Percentiles rank a stretch among this genome's conserved stretches.
Conservation (phyloP, 2,329 filamentous ascomycete genomes). For the Fusarium neocosmosporiellum region DNA sequence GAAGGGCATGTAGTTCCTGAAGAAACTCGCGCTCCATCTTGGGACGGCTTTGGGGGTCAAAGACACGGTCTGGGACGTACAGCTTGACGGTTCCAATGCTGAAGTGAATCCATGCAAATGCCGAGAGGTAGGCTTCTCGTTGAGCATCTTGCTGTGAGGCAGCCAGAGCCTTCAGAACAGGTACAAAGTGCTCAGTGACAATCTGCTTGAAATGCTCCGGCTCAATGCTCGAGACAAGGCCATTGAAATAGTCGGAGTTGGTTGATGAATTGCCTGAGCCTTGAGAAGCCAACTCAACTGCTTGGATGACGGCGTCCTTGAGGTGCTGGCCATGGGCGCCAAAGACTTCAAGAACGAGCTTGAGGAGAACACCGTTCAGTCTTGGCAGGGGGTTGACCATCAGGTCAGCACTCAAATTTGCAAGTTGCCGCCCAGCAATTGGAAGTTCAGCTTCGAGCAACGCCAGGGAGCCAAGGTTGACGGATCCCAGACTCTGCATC, state of each 20-base stretch:
- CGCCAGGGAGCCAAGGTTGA: conserved; percentile 69
- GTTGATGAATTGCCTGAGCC: conserved; percentile 6
- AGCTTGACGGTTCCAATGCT: conserved; percentile 79
- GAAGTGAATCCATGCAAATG: conserved; percentile 79
- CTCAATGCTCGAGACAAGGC: conserved; percentile 42
- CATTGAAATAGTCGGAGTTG: conserved; percentile 29
- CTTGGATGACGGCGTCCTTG: conserved; percentile 42
- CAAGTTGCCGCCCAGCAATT: conserved; percentile 66
- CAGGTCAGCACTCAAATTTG: conserved; percentile 61
- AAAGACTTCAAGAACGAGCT: conserved; percentile 57
- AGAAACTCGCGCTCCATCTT: conserved; percentile 73
- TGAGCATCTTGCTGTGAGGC: conserved; percentile 30
- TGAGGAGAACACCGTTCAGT: conserved; percentile 61
- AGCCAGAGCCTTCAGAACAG: conserved; percentile 58
- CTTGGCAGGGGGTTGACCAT: conserved; percentile 60
- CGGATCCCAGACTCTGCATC: conserved; percentile 61
- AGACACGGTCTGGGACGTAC: conserved; percentile 87
- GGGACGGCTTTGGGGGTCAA: conserved; percentile 79
- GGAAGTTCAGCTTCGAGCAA: conserved; percentile 75
- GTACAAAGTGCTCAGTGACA: conserved; percentile 56
- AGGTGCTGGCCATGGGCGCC: conserved; percentile 52
- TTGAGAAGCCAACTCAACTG: conserved; percentile 38
- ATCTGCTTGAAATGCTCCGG: conserved; percentile 52
- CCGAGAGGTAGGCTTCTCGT: conserved; percentile 48
- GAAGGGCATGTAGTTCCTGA: conserved; percentile 63